Evolutionary conservation across 1,284 basidiomycete genomes (phyloP), one percentile per base, ranked within the genome.

Genomic region (Microbotryum intermedium): DNA sequence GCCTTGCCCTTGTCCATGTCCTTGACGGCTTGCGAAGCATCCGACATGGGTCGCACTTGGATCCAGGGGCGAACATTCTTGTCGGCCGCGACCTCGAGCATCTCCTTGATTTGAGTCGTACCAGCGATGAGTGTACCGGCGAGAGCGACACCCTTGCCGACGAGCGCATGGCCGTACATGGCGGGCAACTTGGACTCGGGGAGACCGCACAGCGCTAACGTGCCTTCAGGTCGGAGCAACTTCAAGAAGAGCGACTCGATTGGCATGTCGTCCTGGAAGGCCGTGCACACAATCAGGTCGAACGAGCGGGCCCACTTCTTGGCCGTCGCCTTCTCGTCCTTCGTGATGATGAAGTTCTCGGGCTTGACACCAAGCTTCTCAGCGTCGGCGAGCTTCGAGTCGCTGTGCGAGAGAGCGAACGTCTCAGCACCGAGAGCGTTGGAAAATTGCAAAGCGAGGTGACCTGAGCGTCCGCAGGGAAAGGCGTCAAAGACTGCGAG

Each of bases 1-100:
- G 75, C 74, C 65, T 79, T 76, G 58, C 77, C 76, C 21, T 72
- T 72, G 50, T 75, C 69, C 68, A 79, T 74, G 61, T 76, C 74
- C 61, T 74, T 72, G 25, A 79, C 70, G 6, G 77, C 77, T 69
- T 77, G 69, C 57, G 75, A 74, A 59, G 76, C 76, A 56, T 79
- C 74, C 61, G 73, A 70, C 77, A 80, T 77, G 28, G 74, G 72
- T 21, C 76, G 70, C 49, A 74, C 73, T 72, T 79, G 74, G 68
- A 74, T 68, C 75, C 74, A 76, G 1, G 75, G 70, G 34, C 70
- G 65, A 66, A 77, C 70, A 57, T 70, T 62, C 49, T 72, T 69
- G 49, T 28, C 53, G n/a, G 68, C 73, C 8, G 74, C 74, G 53
- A 77, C 67, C 42, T 72, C 59, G 59, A 77, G 65, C 72, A 77